phyloP scores from a whole-genome alignment of 345 rosid genomes.

The Lepidium sativum region DNA sequence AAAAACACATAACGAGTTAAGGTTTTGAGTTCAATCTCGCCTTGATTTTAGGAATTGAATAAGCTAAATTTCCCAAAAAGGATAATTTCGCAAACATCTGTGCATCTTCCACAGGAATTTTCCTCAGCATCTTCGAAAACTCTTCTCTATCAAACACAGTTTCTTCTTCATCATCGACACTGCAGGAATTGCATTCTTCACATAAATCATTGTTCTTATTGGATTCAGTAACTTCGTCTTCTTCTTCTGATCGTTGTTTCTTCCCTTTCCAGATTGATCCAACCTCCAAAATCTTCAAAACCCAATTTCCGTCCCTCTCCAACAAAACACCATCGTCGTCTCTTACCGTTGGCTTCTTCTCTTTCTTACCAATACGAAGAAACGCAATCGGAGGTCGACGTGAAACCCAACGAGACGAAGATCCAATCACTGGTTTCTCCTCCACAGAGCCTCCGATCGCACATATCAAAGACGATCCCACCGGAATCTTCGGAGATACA shows the following conservation, averaged over 20 bases:
- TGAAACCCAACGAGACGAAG: slow-evolving; percentile 37
- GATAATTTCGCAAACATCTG: slow-evolving; percentile 73
- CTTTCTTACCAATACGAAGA: slow-evolving; percentile 38
- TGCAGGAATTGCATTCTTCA: slow-evolving; percentile 44
- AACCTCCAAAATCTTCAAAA: slow-evolving; percentile 79
- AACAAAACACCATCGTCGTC: slow-evolving; percentile 41
- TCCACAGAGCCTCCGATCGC: slow-evolving; percentile 34
- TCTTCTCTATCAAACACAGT: slow-evolving; percentile 51
- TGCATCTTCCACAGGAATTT: slow-evolving; percentile 59
- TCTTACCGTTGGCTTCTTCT: slow-evolving; percentile 13
- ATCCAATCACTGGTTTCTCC: slow-evolving; percentile 32
- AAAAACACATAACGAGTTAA: neutral
- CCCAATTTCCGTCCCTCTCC: slow-evolving; percentile 63
- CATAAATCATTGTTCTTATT: neutral
- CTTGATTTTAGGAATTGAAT: slow-evolving; percentile 66
- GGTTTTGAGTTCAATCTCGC: slow-evolving; percentile 16
- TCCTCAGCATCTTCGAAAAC: slow-evolving; percentile 61
- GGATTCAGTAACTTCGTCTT: neutral
- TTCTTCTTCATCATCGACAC: slow-evolving; percentile 34
- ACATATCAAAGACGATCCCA: slow-evolving; percentile 32
- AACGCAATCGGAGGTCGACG: slow-evolving; percentile 49
- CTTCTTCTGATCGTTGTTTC: slow-evolving; percentile 20
- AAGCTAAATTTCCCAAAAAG: slow-evolving; percentile 70
- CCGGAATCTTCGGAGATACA: slow-evolving; percentile 45
- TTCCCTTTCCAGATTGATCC: slow-evolving; percentile 50